A percentile compares a stretch with the other conserved stretches of the same genome.
Conservation (phyloP, 2,329 filamentous ascomycete genomes). For the Sclerotinia borealis region DNA sequence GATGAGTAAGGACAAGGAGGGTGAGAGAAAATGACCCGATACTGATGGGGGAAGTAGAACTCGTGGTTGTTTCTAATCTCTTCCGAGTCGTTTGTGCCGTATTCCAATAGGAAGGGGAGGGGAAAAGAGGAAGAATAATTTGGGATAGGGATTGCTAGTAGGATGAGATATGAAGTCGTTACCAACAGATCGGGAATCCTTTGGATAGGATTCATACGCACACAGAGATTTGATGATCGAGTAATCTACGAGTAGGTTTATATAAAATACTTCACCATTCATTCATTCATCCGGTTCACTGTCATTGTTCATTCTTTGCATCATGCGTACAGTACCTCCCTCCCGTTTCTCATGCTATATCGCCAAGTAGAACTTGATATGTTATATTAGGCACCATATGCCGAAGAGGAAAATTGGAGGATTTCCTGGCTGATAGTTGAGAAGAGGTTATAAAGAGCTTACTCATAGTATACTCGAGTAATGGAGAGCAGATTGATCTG, state of each 20-base stretch:
- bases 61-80: not conserved
- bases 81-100: not conserved
- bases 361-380: not conserved
- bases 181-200: no score
- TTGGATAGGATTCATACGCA: no score
- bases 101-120: not conserved
- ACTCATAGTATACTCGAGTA: no score
- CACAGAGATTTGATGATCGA: not conserved
- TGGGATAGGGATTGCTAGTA: no score
- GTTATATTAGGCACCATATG: not conserved
- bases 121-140: not conserved
- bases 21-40: not conserved
- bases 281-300: not conserved
- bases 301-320: not conserved
- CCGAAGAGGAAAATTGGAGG: not conserved
- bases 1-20: not conserved
- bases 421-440: not conserved
- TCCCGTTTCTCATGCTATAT: not conserved
- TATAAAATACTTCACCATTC: not conserved
- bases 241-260: no score
- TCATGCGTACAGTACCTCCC: no score
- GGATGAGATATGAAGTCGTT: no score
- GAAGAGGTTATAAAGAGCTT: not conserved
- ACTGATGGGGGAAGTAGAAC: not conserved
- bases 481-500: not conserved